Evolutionary conservation across 306 rosid genomes (phyloP).

Genomic region (Lotus japonicus): DNA sequence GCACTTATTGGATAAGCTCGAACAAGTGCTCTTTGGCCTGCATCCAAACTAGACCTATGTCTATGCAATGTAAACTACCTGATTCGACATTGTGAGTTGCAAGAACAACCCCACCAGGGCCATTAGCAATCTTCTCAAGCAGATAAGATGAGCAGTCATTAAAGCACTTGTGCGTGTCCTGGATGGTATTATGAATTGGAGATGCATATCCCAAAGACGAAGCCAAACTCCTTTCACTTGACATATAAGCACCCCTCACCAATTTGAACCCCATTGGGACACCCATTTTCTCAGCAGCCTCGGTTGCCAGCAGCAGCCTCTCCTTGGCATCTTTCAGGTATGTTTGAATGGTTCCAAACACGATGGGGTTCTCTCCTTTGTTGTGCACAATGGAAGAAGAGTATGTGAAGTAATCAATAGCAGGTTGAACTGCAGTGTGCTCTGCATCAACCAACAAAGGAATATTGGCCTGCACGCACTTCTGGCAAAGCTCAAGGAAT

Average conservation of each 20-base stretch:
- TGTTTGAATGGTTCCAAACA: slow-evolving; percentile 71
- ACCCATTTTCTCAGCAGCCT: slow-evolving; percentile 58
- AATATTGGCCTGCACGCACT: slow-evolving; percentile 45
- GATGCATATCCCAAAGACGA: slow-evolving; percentile 52
- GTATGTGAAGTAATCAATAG: slow-evolving; percentile 83
- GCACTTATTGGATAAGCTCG: no score
- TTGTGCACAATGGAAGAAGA: slow-evolving; percentile 57
- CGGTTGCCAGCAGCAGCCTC: slow-evolving; percentile 33
- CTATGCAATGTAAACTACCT: slow-evolving; percentile 36
- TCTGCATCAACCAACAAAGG: slow-evolving; percentile 80
- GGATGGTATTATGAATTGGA: slow-evolving; percentile 65
- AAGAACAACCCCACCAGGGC: slow-evolving; percentile 61
- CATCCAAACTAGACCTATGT: no score
- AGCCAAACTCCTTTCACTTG: slow-evolving; percentile 55
- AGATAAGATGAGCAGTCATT: slow-evolving; percentile 57
- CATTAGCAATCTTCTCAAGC: slow-evolving; percentile 58
- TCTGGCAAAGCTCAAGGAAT: slow-evolving; percentile 44
- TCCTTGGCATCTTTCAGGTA: slow-evolving; percentile 83
- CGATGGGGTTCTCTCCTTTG: slow-evolving; percentile 38
- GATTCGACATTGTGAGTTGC: slow-evolving; percentile 90
- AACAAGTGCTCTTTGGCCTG: no score
- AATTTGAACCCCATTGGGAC: slow-evolving; percentile 73
- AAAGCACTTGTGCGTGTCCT: slow-evolving; percentile 69
- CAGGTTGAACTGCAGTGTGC: slow-evolving; percentile 75
- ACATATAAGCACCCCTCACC: slow-evolving; percentile 96